Percentiles rank a stretch among this genome's conserved stretches.
These are phyloP conservation scores for Mycena maculata DNA, from an alignment of 768 basidiomycete species.

Conservation along the genomic window DNA sequence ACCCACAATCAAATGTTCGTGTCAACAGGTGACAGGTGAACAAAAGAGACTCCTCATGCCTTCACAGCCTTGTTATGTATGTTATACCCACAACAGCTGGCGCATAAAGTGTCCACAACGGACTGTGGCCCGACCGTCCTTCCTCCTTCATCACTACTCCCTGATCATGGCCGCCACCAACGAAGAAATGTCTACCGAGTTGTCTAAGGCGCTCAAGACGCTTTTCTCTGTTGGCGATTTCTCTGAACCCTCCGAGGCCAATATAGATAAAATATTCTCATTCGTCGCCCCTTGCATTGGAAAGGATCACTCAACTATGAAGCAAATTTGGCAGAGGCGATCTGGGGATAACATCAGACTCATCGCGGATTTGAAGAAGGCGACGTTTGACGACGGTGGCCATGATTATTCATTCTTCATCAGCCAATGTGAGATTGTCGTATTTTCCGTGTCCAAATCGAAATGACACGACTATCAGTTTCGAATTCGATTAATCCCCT, in stretches of 20 bases:
- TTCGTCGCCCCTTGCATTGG: neutral
- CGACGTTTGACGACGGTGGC: neutral
- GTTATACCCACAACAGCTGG: too few relatives aligned
- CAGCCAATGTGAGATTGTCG: neutral
- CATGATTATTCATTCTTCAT: neutral
- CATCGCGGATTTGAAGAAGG: neutral
- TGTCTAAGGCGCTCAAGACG: neutral
- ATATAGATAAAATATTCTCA: neutral
- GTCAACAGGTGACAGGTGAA: neutral
- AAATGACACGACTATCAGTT: neutral
- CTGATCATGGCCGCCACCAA: neutral
- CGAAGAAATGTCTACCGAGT: neutral
- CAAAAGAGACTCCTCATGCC: neutral
- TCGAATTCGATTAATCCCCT: neutral
- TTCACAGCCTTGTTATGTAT: too few relatives aligned
- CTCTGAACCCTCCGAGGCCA: neutral
- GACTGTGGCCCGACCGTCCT: too few relatives aligned
- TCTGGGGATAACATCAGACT: neutral
- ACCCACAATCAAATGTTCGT: neutral
- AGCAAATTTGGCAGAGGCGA: neutral
- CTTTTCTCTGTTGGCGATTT: neutral
- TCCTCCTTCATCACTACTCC: too few relatives aligned
- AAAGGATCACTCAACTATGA: neutral
- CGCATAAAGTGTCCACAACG: too few relatives aligned
- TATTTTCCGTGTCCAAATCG: neutral